These are phyloP conservation scores for Fusarium floridanum DNA, from an alignment of 2,329 filamentous ascomycete genomes.

Conservation along the genomic window DNA sequence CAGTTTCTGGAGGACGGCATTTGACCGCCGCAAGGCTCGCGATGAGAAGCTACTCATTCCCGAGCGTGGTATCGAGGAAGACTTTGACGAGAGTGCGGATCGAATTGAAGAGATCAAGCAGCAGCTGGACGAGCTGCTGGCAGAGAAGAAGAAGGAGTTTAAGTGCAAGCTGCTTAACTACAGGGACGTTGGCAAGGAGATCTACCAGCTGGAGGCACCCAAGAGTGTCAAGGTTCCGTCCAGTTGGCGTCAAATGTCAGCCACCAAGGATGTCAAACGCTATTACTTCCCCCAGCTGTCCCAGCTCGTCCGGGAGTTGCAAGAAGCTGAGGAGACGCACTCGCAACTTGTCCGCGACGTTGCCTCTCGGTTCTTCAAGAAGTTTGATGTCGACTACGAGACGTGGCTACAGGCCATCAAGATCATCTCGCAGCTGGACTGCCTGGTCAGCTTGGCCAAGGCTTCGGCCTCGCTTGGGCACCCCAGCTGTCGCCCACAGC, in stretches of 20 bases:
- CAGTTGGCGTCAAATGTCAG: conserved; percentile 95
- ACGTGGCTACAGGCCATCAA: conserved; percentile 92
- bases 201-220: conserved; percentile 94
- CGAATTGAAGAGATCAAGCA: conserved; percentile 80
- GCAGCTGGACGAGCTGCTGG: conserved; percentile 78
- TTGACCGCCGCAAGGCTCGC: conserved; percentile 84
- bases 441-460: conserved; percentile 91
- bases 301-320: conserved; percentile 84
- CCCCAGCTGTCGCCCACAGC: conserved; percentile 89
- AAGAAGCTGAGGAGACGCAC: conserved; percentile 95
- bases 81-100: conserved; percentile 88
- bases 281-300: conserved; percentile 93
- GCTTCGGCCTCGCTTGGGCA: conserved; percentile 86
- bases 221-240: conserved; percentile 88
- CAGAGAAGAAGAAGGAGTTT: conserved; percentile 77
- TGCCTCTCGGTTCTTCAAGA: conserved; percentile 82
- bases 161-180: conserved; percentile 81
- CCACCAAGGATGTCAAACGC: conserved; percentile 88
- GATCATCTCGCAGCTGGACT: conserved; percentile 92
- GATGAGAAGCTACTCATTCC: conserved; percentile 88
- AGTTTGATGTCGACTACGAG: conserved; percentile 89
- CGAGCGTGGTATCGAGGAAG: conserved; percentile 86
- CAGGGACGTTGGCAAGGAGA: conserved; percentile 92
- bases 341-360: conserved; percentile 92
- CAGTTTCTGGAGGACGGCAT: conserved; percentile 90